A percentile compares a stretch with the other conserved stretches of the same genome.
phyloP scores from a whole-genome alignment of 2,329 filamentous ascomycete genomes.

The Fusarium sulawesiense region DNA sequence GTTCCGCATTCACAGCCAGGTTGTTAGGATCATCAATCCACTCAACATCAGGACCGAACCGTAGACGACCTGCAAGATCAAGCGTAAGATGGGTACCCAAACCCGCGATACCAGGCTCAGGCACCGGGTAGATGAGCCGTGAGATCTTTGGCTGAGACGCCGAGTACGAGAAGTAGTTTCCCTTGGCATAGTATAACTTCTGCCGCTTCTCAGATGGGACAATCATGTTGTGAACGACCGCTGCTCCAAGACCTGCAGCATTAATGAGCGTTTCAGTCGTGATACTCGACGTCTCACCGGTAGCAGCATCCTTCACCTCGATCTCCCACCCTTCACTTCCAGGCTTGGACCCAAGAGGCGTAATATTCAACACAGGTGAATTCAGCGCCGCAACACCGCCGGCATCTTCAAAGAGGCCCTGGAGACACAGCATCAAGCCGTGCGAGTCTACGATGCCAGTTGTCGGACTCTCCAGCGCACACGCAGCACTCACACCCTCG shows the following conservation, averaged over 20 bases:
- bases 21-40: slow-evolving; percentile 82
- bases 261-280: slow-evolving; percentile 85
- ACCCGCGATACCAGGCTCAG: slow-evolving; percentile 82
- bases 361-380: slow-evolving; percentile 72
- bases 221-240: slow-evolving; percentile 84
- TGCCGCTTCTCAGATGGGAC: slow-evolving; percentile 67
- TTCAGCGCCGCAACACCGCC: slow-evolving; percentile 81
- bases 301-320: slow-evolving; percentile 59
- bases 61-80: slow-evolving; percentile 83
- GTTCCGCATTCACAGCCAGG: slow-evolving; percentile 72
- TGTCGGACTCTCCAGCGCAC: slow-evolving; percentile 77
- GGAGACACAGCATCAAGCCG: slow-evolving; percentile 82
- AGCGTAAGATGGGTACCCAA: slow-evolving; percentile 94
- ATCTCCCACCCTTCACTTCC: slow-evolving; percentile 78
- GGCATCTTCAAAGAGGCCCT: slow-evolving; percentile 78
- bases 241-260: slow-evolving; percentile 83
- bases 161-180: slow-evolving; percentile 91
- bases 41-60: slow-evolving; percentile 95
- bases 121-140: slow-evolving; percentile 89
- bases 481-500: slow-evolving; percentile 79
- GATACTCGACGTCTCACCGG: slow-evolving; percentile 66
- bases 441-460: slow-evolving; percentile 95
- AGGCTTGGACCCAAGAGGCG: slow-evolving; percentile 56
- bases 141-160: slow-evolving; percentile 70
- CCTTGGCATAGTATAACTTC: slow-evolving; percentile 86